Evolutionary conservation across 331 rosid species (phyloP).

Genomic region (Acacia concinna): DNA sequence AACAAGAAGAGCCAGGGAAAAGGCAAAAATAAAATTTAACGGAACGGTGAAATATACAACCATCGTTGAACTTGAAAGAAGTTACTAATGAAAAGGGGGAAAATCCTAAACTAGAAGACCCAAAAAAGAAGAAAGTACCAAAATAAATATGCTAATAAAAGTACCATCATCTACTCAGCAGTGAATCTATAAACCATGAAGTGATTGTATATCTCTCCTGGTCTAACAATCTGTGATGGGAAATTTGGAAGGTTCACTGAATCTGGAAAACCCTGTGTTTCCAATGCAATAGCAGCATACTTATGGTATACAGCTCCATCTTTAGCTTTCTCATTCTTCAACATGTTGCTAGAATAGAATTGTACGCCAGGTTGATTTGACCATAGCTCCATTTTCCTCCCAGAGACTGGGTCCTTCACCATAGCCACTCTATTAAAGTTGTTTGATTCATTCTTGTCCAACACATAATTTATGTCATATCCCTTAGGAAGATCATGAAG

Average conservation of each 20-base stretch:
- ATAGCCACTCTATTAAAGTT: conserved; percentile 44
- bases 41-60: neutral
- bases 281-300: conserved; percentile 55
- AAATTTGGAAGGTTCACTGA: conserved; percentile 57
- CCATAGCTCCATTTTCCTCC: conserved; percentile 71
- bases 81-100: neutral
- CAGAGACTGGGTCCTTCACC: conserved; percentile 46
- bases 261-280: conserved; percentile 76
- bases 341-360: conserved; percentile 47
- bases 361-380: conserved; percentile 61
- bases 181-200: conserved; percentile 63
- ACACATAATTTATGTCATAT: conserved; percentile 64
- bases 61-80: neutral
- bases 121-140: neutral
- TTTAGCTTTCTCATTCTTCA: conserved; percentile 50
- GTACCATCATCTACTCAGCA: conserved; percentile 22
- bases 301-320: conserved; percentile 41
- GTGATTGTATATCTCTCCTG: conserved; percentile 60
- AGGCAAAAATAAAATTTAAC: no score
- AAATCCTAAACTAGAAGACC: neutral
- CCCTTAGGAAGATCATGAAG: conserved; percentile 44
- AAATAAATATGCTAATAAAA: neutral
- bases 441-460: conserved; percentile 23
- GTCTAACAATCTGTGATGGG: conserved; percentile 60
- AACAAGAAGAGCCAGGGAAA: no score